Base-by-base conservation (phyloP, 805 yeast species). In the Zygosaccharomyces bailii region DNA sequence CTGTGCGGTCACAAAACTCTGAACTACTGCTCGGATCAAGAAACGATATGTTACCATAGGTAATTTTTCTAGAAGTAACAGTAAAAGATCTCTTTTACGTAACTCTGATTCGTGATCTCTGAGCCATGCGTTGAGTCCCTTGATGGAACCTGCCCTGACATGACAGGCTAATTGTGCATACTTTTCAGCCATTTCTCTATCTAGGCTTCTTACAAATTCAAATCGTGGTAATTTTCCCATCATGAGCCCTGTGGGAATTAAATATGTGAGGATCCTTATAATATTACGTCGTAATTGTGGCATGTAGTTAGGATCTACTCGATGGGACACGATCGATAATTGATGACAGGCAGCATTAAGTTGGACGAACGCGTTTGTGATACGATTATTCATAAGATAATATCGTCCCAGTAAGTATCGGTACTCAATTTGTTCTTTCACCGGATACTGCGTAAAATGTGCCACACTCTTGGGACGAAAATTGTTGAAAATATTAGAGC, bases 401-500 rank as follows among this genome's bases (percentile, higher is more conserved):
- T 75, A 83, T 34, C 78, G 69, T 2, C 83, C 81, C 25, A 80
- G 63, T 46, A 75, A 72, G 54, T 69, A 80, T 34, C 84, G 64
- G 55, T 76, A 81, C 48, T 75, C 78, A 5, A 81, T 69, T 44
- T 73, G 76, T 55, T 81, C 78, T 10, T 72, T 61, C 18, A 61
- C 54, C 13, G 74, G 68, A 49, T 70, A 81, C 2, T 63, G 54
- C 4, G 62, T 58, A 44, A 80, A 65, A 16, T 68, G 65, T 13
- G 80, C 73, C 51, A 72, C 74, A 68, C 81, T 74, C 57, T 81
- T 81, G 21, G 82, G 74, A 48, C 78, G 78, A 71, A 57, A 71
- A 67, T 49, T 69, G 59, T 44, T 61, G 50, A 64, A 64, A 19
- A 64, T 62, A 37, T 63, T 64, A 11, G 66, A 59, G 46, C 68